Conservation (phyloP, 768 basidiomycete species). For the Tephrocybe sp. region DNA sequence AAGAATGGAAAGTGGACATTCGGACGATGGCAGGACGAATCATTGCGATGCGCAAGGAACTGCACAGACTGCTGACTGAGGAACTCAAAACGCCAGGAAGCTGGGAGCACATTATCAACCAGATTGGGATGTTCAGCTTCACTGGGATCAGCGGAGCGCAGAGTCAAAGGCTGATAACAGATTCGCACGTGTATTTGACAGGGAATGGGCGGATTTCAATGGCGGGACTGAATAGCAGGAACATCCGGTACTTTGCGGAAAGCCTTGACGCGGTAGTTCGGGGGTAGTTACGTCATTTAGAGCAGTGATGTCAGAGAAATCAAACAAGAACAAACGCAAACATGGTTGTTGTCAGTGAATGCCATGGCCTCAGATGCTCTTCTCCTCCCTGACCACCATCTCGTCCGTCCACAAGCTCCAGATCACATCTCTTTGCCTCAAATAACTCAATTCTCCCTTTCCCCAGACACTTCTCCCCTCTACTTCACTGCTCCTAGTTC, state of each 20-base stretch:
- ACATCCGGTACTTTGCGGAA: constrained; percentile 74
- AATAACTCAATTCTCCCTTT: constrained; percentile 16
- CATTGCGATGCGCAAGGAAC: constrained; percentile 83
- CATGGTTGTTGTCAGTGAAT: constrained; percentile 14
- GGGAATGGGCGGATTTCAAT: constrained; percentile 89
- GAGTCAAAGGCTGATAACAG: constrained; percentile 63
- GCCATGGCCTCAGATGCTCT: constrained; percentile 9
- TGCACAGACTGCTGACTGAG: constrained; percentile 70
- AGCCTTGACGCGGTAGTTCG: constrained; percentile 63
- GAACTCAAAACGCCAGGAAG: constrained; percentile 85
- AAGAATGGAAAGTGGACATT: constrained; percentile 90
- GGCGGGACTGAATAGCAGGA: constrained; percentile 84
- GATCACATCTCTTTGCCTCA: constrained; percentile 32
- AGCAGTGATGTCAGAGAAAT: constrained; percentile 31
- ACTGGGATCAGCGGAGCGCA: constrained; percentile 75
- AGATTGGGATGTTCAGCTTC: constrained; percentile 99
- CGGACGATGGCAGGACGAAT: constrained; percentile 91
- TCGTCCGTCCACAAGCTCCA: constrained; percentile 12
- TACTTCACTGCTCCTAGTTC: constrained; percentile 51
- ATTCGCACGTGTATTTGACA: constrained; percentile 84
- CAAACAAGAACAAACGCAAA: constrained; percentile 14
- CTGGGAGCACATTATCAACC: constrained; percentile 94
- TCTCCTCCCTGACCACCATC: neutral
- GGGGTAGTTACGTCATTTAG: constrained; percentile 26
- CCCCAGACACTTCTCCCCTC: constrained; percentile 32